Percentiles rank a stretch among this genome's conserved stretches.
phyloP scores from a whole-genome alignment of 441 rosid genomes.

The Raphanus hybrid region DNA sequence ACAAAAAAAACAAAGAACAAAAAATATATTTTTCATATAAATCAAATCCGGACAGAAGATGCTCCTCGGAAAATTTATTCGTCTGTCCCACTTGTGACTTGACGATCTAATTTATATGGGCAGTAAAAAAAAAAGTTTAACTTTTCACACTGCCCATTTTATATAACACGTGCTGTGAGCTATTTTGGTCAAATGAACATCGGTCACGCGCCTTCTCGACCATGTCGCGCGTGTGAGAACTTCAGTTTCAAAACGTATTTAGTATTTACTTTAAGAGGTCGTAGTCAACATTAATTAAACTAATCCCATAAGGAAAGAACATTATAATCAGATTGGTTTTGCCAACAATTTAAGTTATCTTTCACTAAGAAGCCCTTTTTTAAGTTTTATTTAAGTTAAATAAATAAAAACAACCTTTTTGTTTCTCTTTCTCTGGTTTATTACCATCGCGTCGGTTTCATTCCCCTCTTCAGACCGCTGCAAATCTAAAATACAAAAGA shows the following conservation, averaged over 20 bases:
- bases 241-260: background rate
- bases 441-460: constrained; percentile 16
- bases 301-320: background rate
- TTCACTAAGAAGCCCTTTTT: constrained; percentile 3
- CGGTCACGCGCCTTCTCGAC: too few relatives aligned
- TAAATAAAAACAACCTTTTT: background rate
- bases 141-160: too few relatives aligned
- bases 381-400: background rate
- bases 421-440: constrained; percentile 2
- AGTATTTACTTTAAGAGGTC: background rate
- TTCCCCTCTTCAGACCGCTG: constrained; percentile 17
- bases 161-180: too few relatives aligned
- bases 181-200: too few relatives aligned
- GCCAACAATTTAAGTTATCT: constrained; percentile 47
- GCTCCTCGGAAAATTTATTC: too few relatives aligned
- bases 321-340: constrained; percentile 32
- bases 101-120: too few relatives aligned
- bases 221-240: too few relatives aligned
- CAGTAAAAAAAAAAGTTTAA: too few relatives aligned
- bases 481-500: constrained; percentile 16
- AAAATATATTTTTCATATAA: too few relatives aligned
- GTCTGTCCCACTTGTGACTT: too few relatives aligned
- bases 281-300: constrained; percentile 7
- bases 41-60: too few relatives aligned
- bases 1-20: too few relatives aligned